Evolutionary conservation across 2,329 filamentous ascomycete genomes (phyloP).

Genomic region (Xylariaceae sp.): DNA sequence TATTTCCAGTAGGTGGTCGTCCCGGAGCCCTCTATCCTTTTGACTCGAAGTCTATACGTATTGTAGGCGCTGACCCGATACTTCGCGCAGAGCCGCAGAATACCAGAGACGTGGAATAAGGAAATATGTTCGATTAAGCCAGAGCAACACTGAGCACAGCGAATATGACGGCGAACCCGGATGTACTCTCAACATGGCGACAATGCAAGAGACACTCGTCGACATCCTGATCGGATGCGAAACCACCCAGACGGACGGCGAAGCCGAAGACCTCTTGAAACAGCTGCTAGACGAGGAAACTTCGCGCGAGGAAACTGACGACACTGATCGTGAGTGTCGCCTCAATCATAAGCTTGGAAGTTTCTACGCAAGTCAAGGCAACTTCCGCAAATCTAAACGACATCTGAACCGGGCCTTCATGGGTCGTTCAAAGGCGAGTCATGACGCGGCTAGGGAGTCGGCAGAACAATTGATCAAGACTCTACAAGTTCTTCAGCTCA

Average conservation of each 20-base stretch:
- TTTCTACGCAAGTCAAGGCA: constrained; percentile 19
- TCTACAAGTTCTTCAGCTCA: constrained; percentile 18
- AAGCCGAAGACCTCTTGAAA: constrained; percentile 21
- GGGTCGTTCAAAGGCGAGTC: constrained; percentile 16
- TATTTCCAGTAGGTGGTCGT: constrained; percentile 11
- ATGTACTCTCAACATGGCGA: constrained; percentile 6
- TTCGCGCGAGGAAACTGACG: constrained; percentile 8
- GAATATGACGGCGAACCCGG: constrained; percentile 4
- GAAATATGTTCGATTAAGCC: constrained; percentile 18
- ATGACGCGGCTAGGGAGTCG: constrained; percentile 20
- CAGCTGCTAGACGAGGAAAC: constrained; percentile 20
- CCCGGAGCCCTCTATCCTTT: no score
- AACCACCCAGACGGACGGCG: constrained; percentile 12
- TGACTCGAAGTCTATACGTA: no score
- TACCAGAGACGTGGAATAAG: constrained; percentile 25
- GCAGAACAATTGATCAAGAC: constrained; percentile 24
- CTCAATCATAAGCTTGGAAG: constrained; percentile 29
- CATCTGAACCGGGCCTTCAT: constrained; percentile 23
- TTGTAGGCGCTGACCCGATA: no score
- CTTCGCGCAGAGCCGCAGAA: constrained; percentile 11
- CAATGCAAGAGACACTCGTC: constrained; percentile 27
- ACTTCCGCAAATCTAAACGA: constrained; percentile 16
- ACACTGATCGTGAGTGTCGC: constrained; percentile 17
- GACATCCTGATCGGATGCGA: constrained; percentile 24
- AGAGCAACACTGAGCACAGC: not conserved